A percentile compares a stretch with the other conserved stretches of the same genome.
These are phyloP conservation scores for Amylocystis lapponica DNA, from an alignment of 768 basidiomycete genomes.

Conservation along the genomic window DNA sequence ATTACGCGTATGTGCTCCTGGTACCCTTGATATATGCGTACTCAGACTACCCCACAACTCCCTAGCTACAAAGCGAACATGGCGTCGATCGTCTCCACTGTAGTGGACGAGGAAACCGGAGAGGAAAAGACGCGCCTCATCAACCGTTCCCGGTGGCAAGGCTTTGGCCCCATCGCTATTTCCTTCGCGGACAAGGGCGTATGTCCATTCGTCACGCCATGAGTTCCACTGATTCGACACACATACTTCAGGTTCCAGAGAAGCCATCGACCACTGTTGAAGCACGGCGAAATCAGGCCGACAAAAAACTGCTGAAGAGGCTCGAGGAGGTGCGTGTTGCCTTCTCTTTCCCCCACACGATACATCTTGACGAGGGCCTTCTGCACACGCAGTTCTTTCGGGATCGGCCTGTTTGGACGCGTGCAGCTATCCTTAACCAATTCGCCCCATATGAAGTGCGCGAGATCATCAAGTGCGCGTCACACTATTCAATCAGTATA, in stretches of 20 bases:
- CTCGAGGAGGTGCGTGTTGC: constrained; percentile 48
- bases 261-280: constrained; percentile 59
- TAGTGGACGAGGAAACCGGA: constrained; percentile 69
- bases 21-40: not conserved
- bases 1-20: constrained; percentile 57
- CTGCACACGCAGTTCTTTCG: constrained; percentile 50
- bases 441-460: constrained; percentile 61
- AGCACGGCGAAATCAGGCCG: constrained; percentile 49
- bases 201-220: constrained; percentile 5
- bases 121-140: constrained; percentile 80
- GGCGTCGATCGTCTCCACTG: constrained; percentile 63
- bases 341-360: too few species aligned
- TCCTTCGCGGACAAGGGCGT: constrained; percentile 59
- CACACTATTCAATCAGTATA: not conserved
- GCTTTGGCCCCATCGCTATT: constrained; percentile 68
- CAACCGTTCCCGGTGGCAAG: constrained; percentile 83
- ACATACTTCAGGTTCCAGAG: constrained; percentile 48
- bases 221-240: not conserved
- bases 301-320: constrained; percentile 46
- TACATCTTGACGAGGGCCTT: too few species aligned
- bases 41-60: too few species aligned
- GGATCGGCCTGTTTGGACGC: constrained; percentile 83
- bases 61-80: constrained; percentile 75
- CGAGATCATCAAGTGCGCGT: constrained; percentile 67
- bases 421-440: constrained; percentile 81